These are phyloP conservation scores for Evernia prunastri DNA, from an alignment of 495 filamentous ascomycete species.

Conservation along the genomic window DNA sequence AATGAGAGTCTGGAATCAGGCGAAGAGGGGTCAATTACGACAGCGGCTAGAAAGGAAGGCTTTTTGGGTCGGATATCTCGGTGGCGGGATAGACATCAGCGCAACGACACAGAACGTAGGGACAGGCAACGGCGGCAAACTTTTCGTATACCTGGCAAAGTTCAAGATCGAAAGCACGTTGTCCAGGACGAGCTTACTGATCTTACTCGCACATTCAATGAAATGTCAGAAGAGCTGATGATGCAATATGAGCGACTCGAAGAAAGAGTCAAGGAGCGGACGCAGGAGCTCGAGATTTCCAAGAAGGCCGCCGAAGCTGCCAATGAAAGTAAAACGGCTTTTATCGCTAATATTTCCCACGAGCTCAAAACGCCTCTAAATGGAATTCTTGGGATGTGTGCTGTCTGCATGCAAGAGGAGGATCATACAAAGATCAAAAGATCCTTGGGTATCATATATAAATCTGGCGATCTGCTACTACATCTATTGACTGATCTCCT, in stretches of 20 bases:
- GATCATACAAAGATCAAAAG: slow-evolving; percentile 69
- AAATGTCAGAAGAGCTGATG: slow-evolving; percentile 84
- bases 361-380: slow-evolving; percentile 90
- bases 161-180: slow-evolving; percentile 64
- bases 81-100: slow-evolving; percentile 28
- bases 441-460: slow-evolving; percentile 77
- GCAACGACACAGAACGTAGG: slow-evolving; percentile 19
- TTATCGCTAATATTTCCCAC: slow-evolving; percentile 94
- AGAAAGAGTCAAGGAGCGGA: slow-evolving; percentile 75
- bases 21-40: slow-evolving; percentile 13
- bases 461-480: slow-evolving; percentile 79
- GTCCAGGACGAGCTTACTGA: slow-evolving; percentile 86
- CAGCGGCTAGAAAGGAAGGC: slow-evolving; percentile 40
- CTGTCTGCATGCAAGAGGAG: slow-evolving; percentile 85
- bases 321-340: slow-evolving; percentile 90
- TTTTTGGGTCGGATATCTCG: slow-evolving; percentile 32
- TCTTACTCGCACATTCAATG: slow-evolving; percentile 80
- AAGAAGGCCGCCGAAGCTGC: slow-evolving; percentile 88
- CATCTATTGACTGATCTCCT: slow-evolving; percentile 87
- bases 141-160: slow-evolving; percentile 79
- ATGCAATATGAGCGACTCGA: slow-evolving; percentile 80
- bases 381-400: slow-evolving; percentile 88
- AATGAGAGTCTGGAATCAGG: slow-evolving; percentile 28
- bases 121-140: slow-evolving; percentile 44
- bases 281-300: slow-evolving; percentile 74